Evolutionary conservation across 768 basidiomycete species (phyloP), one percentile per base, ranked within the genome.

Genomic region (Mycena crocata): DNA sequence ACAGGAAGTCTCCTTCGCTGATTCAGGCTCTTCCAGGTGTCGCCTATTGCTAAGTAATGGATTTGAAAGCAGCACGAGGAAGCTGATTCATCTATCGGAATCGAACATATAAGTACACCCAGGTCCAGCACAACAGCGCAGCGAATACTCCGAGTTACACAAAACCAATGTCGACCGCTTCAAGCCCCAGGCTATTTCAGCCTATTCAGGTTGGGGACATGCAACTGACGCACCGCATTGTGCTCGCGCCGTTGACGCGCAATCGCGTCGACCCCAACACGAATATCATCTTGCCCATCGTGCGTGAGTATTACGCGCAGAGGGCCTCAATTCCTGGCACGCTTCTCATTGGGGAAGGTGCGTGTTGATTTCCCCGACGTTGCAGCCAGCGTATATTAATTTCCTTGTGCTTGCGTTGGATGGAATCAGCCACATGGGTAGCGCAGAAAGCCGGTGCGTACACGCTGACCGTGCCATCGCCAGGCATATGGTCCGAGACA

Each of bases 401-500:
- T 69, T 34, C 50, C 52, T 1, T 66, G 83, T 59, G 81, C 81
- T 0, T n/a, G n/a, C n/a, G n/a, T n/a, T n/a, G n/a, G n/a, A n/a
- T n/a, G n/a, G n/a, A n/a, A n/a, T n/a, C n/a, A n/a, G n/a, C n/a
- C n/a, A n/a, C n/a, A n/a, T n/a, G n/a, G n/a, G n/a, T n/a, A n/a
- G n/a, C n/a, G n/a, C n/a, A n/a, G n/a, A n/a, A n/a, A n/a, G n/a
- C n/a, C n/a, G n/a, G n/a, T n/a, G n/a, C n/a, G n/a, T n/a, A n/a
- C n/a, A n/a, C n/a, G n/a, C n/a, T n/a, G n/a, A n/a, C n/a, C n/a
- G n/a, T n/a, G n/a, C n/a, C n/a, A n/a, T n/a, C n/a, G n/a, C 88
- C 87, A 5, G 88, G 89, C 2, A 81, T 88, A 65, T 88, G 80
- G 74, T 83, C 70, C 21, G 75, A 81, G 2, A 83, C 79, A 28